Evolutionary conservation across 257 asterid species (phyloP), one percentile per base, ranked within the genome.

Genomic region (Gardenia jasminoides): DNA sequence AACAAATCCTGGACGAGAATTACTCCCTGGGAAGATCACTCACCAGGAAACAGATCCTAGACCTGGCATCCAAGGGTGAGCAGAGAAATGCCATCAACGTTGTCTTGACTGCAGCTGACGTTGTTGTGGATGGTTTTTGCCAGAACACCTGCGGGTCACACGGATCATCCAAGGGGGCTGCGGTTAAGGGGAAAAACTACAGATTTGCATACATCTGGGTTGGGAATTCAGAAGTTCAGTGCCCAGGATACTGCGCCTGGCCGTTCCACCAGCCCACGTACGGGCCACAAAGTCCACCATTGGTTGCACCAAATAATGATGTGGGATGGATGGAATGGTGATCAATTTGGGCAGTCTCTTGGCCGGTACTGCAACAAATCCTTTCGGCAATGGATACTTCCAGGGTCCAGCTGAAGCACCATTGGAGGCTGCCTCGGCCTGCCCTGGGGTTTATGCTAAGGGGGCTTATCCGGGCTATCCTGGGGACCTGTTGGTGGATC

Each of bases 391-490:
- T 19, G 97, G 97, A 1, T 93, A 84, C 70, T 91, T 84, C 10
- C 97, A 92, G 76, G 97, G 97, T 1, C 74, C 89, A 2, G 82
- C 89, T 1, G 90, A 67, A 22, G 97, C 95, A 0, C 97, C 92
- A 16, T 39, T 93, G 22, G 97, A 93, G 50, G 97, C 97, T 1
- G 82, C 95, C 0, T 83, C 96, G 20, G 97, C 96, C 61, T 92
- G 97, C 70, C 87, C 95, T 0, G 97, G 97, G 30, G 89, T 93
- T 0, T 93, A 93, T 17, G 97, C 85, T 0, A 91, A 90, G 16
- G 97, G 97, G 5, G 97, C 97, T 0, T 92, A 92, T 71, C 97
- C 97, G 0, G 97, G 97, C 0, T 92, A 91, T 20, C 90, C 97
- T 0, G 97, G 97, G 7, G 78, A 91, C 54, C 33, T 92, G 82